Evolutionary conservation across 2,329 filamentous ascomycete species (phyloP), one percentile per base, ranked within the genome.

Genomic region (Ophiostoma pallidulum): DNA sequence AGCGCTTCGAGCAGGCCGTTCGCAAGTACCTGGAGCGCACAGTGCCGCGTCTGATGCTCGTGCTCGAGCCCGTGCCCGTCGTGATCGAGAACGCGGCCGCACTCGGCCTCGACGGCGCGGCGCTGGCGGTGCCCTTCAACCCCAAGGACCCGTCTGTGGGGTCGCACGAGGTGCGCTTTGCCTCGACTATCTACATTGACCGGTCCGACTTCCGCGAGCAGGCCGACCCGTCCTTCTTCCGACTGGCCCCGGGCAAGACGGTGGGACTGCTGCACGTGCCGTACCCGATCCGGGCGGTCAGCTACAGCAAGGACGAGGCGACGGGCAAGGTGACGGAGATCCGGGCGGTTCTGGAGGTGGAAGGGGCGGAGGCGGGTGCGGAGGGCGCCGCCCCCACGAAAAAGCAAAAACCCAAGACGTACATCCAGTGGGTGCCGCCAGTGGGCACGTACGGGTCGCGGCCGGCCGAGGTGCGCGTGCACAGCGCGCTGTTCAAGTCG

Each of bases 11-110:
- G 59, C 81, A 91, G 60, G 82, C 80, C 0, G 80, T 97, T 51
- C 81, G 91, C 19, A 81, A 81, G 54, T 94, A 95, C 62, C 80
- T 97, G 13, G 91, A 97, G 63, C 78, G 78, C 41, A 89, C 86
- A 0, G 89, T 95, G 0, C 90, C 91, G 2, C 82, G 91, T 22
- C 74, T 96, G 12, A 92, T 94, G 84, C 74, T 96, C 26, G 79
- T 97, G 2, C 75, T 95, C 18, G 88, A 96, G 55, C 91, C 91
- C 0, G 71, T 96, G 39, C 82, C 80, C 29, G 80, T 96, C 12
- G 71, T 87, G 26, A 88, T 96, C 50, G 85, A 92, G 55, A 85
- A 91, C 58, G 72, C 85, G 0, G 75, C 9, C 13, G 42, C 18
- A 12, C 73, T 84, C 44, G 42, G 24, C 16, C 73, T 84, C 44